These are phyloP conservation scores for Euphorbia neoarborescens DNA, from an alignment of 441 rosid genomes.

Conservation along the genomic window DNA sequence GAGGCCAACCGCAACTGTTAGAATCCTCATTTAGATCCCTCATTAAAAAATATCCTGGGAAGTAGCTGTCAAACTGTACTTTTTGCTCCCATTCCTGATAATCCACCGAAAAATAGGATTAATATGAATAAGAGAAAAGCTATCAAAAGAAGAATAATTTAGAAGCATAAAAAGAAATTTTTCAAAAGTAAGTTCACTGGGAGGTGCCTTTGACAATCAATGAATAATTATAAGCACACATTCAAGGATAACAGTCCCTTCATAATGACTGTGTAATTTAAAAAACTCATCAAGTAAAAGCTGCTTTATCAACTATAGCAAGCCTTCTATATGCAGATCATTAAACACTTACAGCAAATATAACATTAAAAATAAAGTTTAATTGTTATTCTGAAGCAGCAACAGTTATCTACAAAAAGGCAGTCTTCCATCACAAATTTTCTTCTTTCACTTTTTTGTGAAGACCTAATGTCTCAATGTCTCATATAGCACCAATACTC, in stretches of 20 bases:
- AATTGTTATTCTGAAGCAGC: background rate
- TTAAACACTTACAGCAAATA: background rate
- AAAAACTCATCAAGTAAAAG: conserved; percentile 4
- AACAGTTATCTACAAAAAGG: background rate
- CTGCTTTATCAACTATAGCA: background rate
- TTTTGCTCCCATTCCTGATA: conserved; percentile 35
- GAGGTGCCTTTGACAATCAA: background rate
- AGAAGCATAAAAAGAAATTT: background rate
- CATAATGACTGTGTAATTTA: background rate
- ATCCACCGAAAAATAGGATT: background rate
- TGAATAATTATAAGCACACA: background rate
- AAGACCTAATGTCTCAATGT: background rate
- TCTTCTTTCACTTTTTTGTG: background rate
- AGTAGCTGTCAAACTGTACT: conserved; percentile 61
- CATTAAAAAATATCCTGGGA: conserved; percentile 63
- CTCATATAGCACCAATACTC: background rate
- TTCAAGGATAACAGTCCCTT: background rate
- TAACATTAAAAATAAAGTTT: background rate
- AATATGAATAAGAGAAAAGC: background rate
- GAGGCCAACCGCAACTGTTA: conserved; percentile 69
- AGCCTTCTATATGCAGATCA: background rate
- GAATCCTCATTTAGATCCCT: conserved; percentile 80
- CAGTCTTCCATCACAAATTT: background rate
- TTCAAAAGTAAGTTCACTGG: background rate
- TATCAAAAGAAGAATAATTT: background rate